Evolutionary conservation across 139 green algal genomes (phyloP).

Genomic region (Micractinium conductrix): DNA sequence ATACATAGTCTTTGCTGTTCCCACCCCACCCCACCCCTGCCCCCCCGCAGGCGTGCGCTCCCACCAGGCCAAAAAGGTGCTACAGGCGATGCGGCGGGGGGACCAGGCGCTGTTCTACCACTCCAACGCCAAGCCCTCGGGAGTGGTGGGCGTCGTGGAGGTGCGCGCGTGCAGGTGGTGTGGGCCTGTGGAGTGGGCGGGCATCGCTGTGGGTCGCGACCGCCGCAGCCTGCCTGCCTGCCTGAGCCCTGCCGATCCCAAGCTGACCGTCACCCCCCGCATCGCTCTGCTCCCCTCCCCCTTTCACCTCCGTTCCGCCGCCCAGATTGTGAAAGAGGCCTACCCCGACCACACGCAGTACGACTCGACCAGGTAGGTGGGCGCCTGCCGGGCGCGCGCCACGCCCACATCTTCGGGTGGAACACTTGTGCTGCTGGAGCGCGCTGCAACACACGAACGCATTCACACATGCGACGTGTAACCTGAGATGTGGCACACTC

Average conservation of each 20-base stretch:
- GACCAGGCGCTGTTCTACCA: slow-evolving; percentile 78
- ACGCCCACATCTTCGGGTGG: slow-evolving; percentile 54
- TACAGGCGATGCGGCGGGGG: slow-evolving; percentile 65
- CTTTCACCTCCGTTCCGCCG: background rate
- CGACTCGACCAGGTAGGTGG: slow-evolving; percentile 64
- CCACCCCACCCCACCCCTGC: background rate
- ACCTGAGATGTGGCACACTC: background rate
- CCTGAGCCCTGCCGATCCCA: background rate
- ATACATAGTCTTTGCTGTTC: background rate
- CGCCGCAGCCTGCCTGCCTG: background rate
- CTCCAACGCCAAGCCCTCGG: slow-evolving; percentile 57
- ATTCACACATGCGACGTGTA: background rate
- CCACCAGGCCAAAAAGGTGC: slow-evolving; percentile 74
- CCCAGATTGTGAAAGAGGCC: slow-evolving; percentile 55
- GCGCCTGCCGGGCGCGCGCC: slow-evolving; percentile 49
- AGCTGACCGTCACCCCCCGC: background rate
- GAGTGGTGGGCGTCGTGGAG: slow-evolving; percentile 67
- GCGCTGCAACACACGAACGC: no score
- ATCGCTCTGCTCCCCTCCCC: background rate
- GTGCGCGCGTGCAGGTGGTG: slow-evolving; percentile 19
- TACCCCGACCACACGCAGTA: slow-evolving; percentile 74
- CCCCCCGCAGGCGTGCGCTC: slow-evolving; percentile 67
- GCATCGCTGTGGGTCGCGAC: no score
- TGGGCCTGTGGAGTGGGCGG: background rate
- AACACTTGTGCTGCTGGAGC: no score